Evolutionary conservation across 306 rosid species (phyloP).

Genomic region (Prunus fruticosa): DNA sequence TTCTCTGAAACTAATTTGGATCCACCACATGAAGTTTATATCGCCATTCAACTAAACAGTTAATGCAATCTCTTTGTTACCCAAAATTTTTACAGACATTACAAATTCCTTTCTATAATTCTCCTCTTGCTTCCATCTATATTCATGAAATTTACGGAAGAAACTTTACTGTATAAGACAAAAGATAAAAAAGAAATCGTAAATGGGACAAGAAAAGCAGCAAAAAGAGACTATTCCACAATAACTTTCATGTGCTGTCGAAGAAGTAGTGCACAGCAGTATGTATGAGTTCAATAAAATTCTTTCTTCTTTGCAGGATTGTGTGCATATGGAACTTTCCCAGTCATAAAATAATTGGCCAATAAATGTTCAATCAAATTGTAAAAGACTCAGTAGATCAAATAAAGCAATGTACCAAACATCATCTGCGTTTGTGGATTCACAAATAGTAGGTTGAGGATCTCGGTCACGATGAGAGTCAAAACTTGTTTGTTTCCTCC

Average conservation of each 20-base stretch:
- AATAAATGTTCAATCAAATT: slow-evolving; percentile 1
- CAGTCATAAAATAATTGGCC: slow-evolving; percentile 7
- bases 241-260: too few relatives aligned
- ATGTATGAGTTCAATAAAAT: neutral
- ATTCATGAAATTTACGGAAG: neutral
- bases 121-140: neutral
- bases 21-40: neutral
- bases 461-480: slow-evolving; percentile 46
- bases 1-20: neutral
- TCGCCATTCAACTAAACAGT: neutral
- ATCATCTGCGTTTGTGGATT: slow-evolving; percentile 33
- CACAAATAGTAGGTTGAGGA: slow-evolving; percentile 43
- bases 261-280: too few relatives aligned
- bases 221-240: neutral
- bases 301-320: neutral
- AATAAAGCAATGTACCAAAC: slow-evolving; percentile 51
- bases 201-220: neutral
- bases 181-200: neutral
- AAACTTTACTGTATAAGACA: neutral
- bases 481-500: slow-evolving; percentile 49
- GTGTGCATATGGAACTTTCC: slow-evolving; percentile 5
- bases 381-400: neutral
- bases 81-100: neutral
- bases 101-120: too few relatives aligned
- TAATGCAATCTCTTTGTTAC: neutral